Evolutionary conservation across 164 flowering plant species (phyloP).

Genomic region (Piper longum): DNA sequence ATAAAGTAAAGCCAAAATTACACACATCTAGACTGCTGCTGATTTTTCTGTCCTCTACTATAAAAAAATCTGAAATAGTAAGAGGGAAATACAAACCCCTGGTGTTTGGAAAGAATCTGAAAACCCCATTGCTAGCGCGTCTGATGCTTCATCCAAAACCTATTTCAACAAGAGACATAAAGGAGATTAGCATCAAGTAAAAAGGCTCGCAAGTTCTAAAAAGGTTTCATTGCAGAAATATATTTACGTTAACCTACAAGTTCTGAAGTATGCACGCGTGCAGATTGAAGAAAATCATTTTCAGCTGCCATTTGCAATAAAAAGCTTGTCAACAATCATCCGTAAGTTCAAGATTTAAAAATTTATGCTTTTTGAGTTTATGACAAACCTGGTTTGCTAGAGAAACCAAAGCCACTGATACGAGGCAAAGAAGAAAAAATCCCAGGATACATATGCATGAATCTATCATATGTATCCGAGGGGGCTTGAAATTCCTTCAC

Average conservation of each 20-base stretch:
- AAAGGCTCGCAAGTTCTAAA: neutral
- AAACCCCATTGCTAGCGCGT: conserved; percentile 31
- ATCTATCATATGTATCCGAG: conserved; percentile 21
- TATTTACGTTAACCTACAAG: conserved; percentile 32
- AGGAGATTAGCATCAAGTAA: neutral
- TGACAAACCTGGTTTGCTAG: conserved; percentile 39
- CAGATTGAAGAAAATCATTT: conserved; percentile 25
- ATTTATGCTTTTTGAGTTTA: neutral
- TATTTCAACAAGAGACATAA: conserved; percentile 6
- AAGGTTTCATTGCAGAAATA: neutral
- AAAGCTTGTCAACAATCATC: neutral
- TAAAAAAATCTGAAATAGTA: neutral
- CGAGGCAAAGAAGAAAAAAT: conserved; percentile 22
- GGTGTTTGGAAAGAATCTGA: conserved; percentile 56
- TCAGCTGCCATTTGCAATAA: conserved; percentile 22
- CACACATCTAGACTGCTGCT: neutral
- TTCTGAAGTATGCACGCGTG: conserved; percentile 34
- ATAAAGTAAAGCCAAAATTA: no score
- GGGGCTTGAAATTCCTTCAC: conserved; percentile 17
- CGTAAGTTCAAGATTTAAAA: neutral
- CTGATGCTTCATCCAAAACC: conserved; percentile 46
- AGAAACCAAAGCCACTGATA: conserved; percentile 35
- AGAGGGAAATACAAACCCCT: conserved; percentile 32
- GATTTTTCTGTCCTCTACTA: neutral
- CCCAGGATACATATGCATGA: conserved; percentile 30